These are phyloP conservation scores for Pseudogymnoascus sp. DNA, from an alignment of 2,329 filamentous ascomycete species.

Conservation along the genomic window DNA sequence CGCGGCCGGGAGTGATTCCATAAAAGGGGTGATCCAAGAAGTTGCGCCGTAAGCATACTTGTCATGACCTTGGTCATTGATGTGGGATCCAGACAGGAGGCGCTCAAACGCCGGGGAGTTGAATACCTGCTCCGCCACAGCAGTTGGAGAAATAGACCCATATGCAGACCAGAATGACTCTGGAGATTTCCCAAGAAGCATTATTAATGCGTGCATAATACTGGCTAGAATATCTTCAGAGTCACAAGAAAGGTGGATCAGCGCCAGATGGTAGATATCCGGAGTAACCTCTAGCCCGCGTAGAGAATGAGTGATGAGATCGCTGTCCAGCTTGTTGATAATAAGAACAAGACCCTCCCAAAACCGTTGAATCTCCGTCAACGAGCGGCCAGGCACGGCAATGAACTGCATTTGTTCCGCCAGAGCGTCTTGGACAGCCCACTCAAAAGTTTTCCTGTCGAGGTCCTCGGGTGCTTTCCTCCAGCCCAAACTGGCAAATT, in stretches of 20 bases:
- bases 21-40: slow-evolving; percentile 70
- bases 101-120: slow-evolving; percentile 57
- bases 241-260: slow-evolving; percentile 44
- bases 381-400: slow-evolving; percentile 31
- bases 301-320: slow-evolving; percentile 69
- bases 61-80: slow-evolving; percentile 44
- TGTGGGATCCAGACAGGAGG: slow-evolving; percentile 52
- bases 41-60: slow-evolving; percentile 55
- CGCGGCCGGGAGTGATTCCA: slow-evolving; percentile 65
- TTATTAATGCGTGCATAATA: slow-evolving; percentile 61
- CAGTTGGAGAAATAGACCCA: slow-evolving; percentile 68
- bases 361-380: slow-evolving; percentile 54
- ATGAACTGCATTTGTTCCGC: slow-evolving; percentile 57
- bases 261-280: slow-evolving; percentile 57
- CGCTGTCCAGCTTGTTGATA: slow-evolving; percentile 61
- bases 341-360: slow-evolving; percentile 74
- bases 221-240: slow-evolving; percentile 53
- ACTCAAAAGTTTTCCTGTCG: slow-evolving; percentile 71
- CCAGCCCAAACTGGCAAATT: slow-evolving; percentile 63
- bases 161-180: slow-evolving; percentile 84
- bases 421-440: slow-evolving; percentile 71
- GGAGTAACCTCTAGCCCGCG: slow-evolving; percentile 70
- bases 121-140: slow-evolving; percentile 78
- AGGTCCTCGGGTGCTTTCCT: slow-evolving; percentile 55
- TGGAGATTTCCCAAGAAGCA: slow-evolving; percentile 65